phyloP scores from a whole-genome alignment of 768 basidiomycete genomes.

The Filobasidium floriforme region DNA sequence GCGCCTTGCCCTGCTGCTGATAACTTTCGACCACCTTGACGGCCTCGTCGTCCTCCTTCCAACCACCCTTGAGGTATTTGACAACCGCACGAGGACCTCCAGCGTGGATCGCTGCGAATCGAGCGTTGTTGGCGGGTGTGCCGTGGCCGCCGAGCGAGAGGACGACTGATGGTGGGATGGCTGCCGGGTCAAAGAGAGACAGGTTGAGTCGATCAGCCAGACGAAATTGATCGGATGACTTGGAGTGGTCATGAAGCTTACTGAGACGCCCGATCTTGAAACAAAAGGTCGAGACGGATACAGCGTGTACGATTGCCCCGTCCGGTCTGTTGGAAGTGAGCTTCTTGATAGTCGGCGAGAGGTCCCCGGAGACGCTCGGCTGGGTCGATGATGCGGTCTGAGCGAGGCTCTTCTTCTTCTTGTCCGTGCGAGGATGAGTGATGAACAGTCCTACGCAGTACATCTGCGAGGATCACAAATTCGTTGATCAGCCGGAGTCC shows the following conservation, averaged over 20 bases:
- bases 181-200: no score
- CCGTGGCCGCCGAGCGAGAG: background rate
- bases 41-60: background rate
- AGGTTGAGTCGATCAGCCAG: no score
- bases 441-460: background rate
- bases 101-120: background rate
- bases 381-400: background rate
- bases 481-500: no score
- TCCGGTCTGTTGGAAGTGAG: background rate
- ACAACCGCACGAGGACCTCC: background rate
- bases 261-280: background rate
- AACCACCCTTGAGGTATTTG: slow-evolving; percentile 1
- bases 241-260: no score
- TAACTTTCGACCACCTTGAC: background rate
- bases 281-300: slow-evolving; percentile 5
- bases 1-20: background rate
- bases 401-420: background rate
- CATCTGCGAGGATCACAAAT: no score
- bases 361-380: background rate
- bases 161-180: slow-evolving; percentile 3
- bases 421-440: background rate
- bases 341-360: background rate
- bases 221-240: no score
- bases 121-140: background rate
- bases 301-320: background rate